Conservation (phyloP, 495 filamentous ascomycete genomes). For the Cladorrhinum samala region DNA sequence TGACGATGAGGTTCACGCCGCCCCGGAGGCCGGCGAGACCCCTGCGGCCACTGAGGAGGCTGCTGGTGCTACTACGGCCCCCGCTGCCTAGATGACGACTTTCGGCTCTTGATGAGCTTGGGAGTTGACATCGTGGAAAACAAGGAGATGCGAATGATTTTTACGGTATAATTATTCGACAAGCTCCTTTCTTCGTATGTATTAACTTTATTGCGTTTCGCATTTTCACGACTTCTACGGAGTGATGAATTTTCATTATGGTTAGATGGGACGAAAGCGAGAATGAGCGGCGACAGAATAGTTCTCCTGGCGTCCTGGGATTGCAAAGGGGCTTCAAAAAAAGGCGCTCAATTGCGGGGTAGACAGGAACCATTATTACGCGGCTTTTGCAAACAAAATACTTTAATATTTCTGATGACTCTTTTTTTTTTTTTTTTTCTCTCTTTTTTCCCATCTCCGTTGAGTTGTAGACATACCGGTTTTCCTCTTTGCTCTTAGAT, state of each 20-base stretch:
- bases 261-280: slow-evolving; percentile 28
- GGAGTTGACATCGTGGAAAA: slow-evolving; percentile 14
- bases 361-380: slow-evolving; percentile 22
- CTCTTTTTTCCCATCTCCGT: background rate
- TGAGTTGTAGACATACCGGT: slow-evolving; percentile 10
- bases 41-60: slow-evolving; percentile 40
- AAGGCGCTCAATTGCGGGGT: slow-evolving; percentile 23
- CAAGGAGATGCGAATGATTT: slow-evolving; percentile 18
- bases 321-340: slow-evolving; percentile 23
- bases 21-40: slow-evolving; percentile 37
- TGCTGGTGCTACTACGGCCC: slow-evolving; percentile 19
- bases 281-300: slow-evolving; percentile 24
- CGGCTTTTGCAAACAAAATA: slow-evolving; percentile 26
- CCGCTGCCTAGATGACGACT: slow-evolving; percentile 20
- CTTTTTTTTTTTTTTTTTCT: slow-evolving; percentile 4
- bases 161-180: slow-evolving; percentile 26
- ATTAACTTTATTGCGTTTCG: slow-evolving; percentile 30
- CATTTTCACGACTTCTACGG: slow-evolving; percentile 31
- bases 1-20: slow-evolving; percentile 63
- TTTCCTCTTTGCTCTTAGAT: slow-evolving; percentile 24
- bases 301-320: slow-evolving; percentile 29
- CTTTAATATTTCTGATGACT: slow-evolving; percentile 31
- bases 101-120: slow-evolving; percentile 20
- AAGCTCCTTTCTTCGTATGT: slow-evolving; percentile 26
- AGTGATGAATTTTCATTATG: slow-evolving; percentile 27